These are phyloP conservation scores for Candida tetrigidarum DNA, from an alignment of 1,139 yeast species.

Conservation along the genomic window DNA sequence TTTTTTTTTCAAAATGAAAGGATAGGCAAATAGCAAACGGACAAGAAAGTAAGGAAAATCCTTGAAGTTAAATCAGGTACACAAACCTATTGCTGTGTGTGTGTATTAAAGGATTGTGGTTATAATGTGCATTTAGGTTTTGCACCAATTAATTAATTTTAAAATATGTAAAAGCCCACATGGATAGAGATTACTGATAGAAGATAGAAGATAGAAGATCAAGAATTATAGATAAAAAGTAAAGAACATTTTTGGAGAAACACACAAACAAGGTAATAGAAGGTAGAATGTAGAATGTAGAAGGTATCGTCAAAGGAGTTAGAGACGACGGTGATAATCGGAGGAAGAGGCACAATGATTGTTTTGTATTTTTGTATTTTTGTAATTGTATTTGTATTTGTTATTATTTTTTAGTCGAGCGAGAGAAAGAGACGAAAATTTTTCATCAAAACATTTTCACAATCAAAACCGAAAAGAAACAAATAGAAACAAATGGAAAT, in stretches of 20 bases:
- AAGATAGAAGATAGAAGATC: not conserved
- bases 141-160: not conserved
- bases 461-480: not conserved
- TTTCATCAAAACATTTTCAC: not conserved
- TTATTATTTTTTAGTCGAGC: not conserved
- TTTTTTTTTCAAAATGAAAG: no score
- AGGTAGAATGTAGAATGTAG: no score
- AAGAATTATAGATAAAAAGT: not conserved
- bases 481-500: not conserved
- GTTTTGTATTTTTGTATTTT: not conserved
- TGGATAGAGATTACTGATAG: no score
- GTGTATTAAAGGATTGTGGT: not conserved
- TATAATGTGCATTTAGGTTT: not conserved
- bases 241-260: no score
- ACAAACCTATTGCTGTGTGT: not conserved
- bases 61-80: conserved; percentile 2
- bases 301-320: not conserved
- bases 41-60: not conserved
- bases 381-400: not conserved
- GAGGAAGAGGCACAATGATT: not conserved
- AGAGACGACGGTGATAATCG: not conserved
- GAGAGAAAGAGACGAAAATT: not conserved
- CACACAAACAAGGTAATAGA: no score
- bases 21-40: not conserved
- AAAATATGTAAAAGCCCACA: no score